Base-by-base conservation (phyloP, 1,284 basidiomycete species). In the Cutaneotrichosporon daszewskae region DNA sequence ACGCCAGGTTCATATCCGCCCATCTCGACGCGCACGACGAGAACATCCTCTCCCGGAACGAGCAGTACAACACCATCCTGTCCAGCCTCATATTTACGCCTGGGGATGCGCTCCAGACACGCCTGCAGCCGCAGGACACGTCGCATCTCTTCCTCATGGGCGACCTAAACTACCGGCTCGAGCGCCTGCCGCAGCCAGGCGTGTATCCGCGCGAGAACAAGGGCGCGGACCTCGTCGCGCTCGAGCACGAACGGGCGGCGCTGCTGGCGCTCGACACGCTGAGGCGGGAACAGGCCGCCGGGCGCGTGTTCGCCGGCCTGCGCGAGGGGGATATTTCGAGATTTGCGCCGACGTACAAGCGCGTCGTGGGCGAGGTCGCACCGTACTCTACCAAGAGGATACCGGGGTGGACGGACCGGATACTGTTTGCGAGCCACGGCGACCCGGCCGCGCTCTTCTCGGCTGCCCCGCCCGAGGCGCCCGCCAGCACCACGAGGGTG, bases 321-420 rank as follows among this genome's bases (percentile, higher is more conserved):
- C 75, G 77, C 24, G 91, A 95, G 69, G 87, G 83, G 16, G 80
- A 84, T 23, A 84, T 95, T 62, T 84, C 83, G 77, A 74, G 74
- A 46, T 95, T 94, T 74, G 86, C 71, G 73, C 79, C 87, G 58
- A 91, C 84, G 32, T 95, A 94, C 67, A 96, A 96, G 69, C 89
- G 86, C 58, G 63, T 77, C 34, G 74, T 87, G 5, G 87, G 87
- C 8, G 77, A 85, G 57, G 79, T 87, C 10, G 83, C 89, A 55
- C 79, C 78, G 49, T 91, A 88, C 69, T 64, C 60, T 40, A 80
- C 78, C 20, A 87, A 83, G 61, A 81, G 94, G 7, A 76, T 77
- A 6, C 94, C 94, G 0, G 84, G 91, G 17, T 98, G 91, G 87
- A 96, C 92, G 18, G 94, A 98, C 69, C 80, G 94, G 32, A 81